phyloP scores from a whole-genome alignment of 345 rosid genomes.

The Limnanthes douglasii region DNA sequence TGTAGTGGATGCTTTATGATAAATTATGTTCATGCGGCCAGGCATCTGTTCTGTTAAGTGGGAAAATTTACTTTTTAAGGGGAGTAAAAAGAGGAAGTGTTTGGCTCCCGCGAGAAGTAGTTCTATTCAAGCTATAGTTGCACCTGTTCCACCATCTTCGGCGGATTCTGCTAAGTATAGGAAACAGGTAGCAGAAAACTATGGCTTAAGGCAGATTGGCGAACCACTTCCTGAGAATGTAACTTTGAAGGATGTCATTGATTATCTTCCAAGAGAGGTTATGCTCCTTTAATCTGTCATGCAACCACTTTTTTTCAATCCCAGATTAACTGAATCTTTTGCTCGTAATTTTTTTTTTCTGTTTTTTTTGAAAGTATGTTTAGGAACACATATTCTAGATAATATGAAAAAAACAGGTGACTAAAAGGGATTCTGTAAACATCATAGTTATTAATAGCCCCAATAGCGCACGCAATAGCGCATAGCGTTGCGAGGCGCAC shows the following conservation, averaged over 20 bases:
- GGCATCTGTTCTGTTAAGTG: conserved; percentile 34
- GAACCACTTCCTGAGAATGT: conserved; percentile 72
- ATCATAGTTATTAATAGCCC: no score
- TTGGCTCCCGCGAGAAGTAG: conserved; percentile 21
- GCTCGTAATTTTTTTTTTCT: conserved; percentile 1
- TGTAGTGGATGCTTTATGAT: conserved; percentile 2
- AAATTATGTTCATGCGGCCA: conserved; percentile 16
- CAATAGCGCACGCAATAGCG: no score
- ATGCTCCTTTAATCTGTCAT: not conserved
- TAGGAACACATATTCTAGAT: no score
- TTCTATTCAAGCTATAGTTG: conserved; percentile 43
- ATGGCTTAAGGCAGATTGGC: conserved; percentile 82
- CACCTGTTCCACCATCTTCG: conserved; percentile 43
- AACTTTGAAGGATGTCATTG: conserved; percentile 56
- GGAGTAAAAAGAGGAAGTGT: conserved; percentile 11
- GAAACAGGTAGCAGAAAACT: conserved; percentile 52
- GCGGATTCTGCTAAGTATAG: conserved; percentile 42
- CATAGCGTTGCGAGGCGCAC: no score
- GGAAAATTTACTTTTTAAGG: conserved; percentile 23
- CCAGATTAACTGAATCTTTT: not conserved
- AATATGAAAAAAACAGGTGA: no score
- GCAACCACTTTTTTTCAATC: conserved; percentile 1
- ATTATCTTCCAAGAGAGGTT: conserved; percentile 78
- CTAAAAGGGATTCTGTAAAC: no score
- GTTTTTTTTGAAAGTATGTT: not conserved